Evolutionary conservation across 1,284 basidiomycete genomes (phyloP).

Genomic region (Schizophyllum amplum): DNA sequence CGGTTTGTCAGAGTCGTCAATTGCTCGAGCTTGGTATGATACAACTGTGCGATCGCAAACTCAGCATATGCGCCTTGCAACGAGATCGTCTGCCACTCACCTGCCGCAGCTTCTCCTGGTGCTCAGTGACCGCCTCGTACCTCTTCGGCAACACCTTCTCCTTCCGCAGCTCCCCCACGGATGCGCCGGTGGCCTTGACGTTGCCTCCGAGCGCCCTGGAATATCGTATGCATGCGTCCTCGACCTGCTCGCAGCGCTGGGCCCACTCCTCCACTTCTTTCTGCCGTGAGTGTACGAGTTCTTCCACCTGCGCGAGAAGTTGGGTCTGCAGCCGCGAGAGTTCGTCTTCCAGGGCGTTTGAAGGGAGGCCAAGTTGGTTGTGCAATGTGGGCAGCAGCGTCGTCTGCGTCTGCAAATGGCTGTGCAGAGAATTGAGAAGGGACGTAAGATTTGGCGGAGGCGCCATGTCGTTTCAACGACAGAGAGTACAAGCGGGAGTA

Average conservation of each 20-base stretch:
- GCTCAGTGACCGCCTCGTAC: conserved; percentile 54
- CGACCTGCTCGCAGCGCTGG: conserved; percentile 52
- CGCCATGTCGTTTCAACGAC: not conserved
- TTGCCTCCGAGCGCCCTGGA: conserved; percentile 61
- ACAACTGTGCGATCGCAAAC: conserved; percentile 42
- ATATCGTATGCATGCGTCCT: conserved; percentile 56
- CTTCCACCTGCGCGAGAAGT: conserved; percentile 62
- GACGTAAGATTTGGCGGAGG: conserved; percentile 36
- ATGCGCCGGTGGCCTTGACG: conserved; percentile 52
- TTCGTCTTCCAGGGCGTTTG: conserved; percentile 69
- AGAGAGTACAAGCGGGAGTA: no score
- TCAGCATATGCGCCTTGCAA: not conserved
- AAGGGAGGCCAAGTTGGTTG: conserved; percentile 61
- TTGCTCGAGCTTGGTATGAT: conserved; percentile 75
- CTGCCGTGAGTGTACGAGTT: conserved; percentile 53
- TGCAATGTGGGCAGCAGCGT: conserved; percentile 69
- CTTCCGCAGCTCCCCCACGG: conserved; percentile 49
- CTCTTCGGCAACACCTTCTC: conserved; percentile 56
- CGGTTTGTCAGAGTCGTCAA: conserved; percentile 57
- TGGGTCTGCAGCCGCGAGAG: conserved; percentile 55
- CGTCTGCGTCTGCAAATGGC: conserved; percentile 68
- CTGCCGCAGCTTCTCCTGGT: conserved; percentile 70
- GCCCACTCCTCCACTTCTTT: conserved; percentile 68
- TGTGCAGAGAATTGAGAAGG: conserved; percentile 67
- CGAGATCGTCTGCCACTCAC: conserved; percentile 28